phyloP scores from a whole-genome alignment of 495 filamentous ascomycete species.

The Talaromyces ruber region DNA sequence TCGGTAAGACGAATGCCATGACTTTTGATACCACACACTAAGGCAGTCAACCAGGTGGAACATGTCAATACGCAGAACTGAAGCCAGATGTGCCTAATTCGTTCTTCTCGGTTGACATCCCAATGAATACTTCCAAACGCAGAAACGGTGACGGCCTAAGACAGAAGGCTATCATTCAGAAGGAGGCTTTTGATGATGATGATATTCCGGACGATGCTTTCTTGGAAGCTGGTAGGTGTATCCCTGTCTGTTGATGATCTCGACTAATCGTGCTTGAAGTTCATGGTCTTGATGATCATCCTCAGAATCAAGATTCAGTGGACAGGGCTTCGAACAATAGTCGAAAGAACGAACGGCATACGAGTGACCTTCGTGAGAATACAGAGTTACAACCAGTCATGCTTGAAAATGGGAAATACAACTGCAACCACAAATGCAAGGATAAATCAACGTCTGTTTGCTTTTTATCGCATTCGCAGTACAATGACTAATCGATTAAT shows the following conservation, averaged over 20 bases:
- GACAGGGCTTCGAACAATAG: neutral
- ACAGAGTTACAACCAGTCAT: constrained; percentile 34
- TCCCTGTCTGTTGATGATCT: neutral
- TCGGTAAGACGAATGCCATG: constrained; percentile 41
- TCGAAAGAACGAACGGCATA: neutral
- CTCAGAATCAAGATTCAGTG: neutral
- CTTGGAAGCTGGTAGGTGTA: constrained; percentile 23
- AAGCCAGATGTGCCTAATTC: constrained; percentile 51
- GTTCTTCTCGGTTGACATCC: constrained; percentile 34
- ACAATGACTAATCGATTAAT: neutral
- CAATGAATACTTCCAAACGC: constrained; percentile 5
- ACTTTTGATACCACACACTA: neutral
- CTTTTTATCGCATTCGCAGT: neutral
- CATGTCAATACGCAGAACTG: constrained; percentile 51
- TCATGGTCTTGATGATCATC: neutral
- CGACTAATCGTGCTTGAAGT: constrained; percentile 8
- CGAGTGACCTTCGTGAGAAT: neutral
- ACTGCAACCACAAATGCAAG: constrained; percentile 79
- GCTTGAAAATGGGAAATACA: constrained; percentile 77
- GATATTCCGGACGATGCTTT: constrained; percentile 51
- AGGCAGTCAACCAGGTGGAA: constrained; percentile 61
- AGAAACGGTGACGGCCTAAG: constrained; percentile 7
- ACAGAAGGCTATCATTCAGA: neutral
- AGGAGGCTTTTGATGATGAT: constrained; percentile 47
- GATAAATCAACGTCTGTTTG: constrained; percentile 51